Evolutionary conservation across 75 land plant species (phyloP), one percentile per base, ranked within the genome.

Genomic region (Cunninghamia lanceolata): DNA sequence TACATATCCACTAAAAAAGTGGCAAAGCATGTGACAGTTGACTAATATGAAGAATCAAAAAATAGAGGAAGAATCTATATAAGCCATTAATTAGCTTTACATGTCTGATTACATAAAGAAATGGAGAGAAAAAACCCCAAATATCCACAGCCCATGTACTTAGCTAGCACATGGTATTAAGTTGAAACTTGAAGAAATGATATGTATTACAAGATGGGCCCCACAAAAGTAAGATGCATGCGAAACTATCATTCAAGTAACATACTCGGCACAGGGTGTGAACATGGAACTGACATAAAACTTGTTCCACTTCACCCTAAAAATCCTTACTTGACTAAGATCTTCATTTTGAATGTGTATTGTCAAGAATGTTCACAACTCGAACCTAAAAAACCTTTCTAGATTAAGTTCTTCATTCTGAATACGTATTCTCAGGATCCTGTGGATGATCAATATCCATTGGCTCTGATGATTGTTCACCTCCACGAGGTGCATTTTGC

Each of bases 371-470:
- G 47, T 46, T 46, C 47, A 16, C 15, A 53, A 56, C 25, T 56
- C 63, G 4, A 56, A 3, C 25, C 63, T 19, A 56, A 56, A 15
- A 56, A 17, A 14, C 68, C 68, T 63, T 63, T 25, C 68, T 25
- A 63, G 36, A 53, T 84, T 84, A 19, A 59, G 28, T 56, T 38
- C 14, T 56, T 38, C 14, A 80, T 54, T 89, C 89, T 34, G 89
- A 84, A 66, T 84, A 84, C 86, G 84, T 87, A 32, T 21, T 86
- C 56, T 80, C 85, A 30, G 85, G 56, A 54, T 87, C 85, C 25
- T 84, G 35, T 11, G 82, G 7, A 30, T 32, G 76, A 38, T 89
- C 90, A 47, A 88, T 87, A 6, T 89, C 90, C 90, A 87, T 89
- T 3, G 88, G 90, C 45, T 89, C 90, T 3, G 86, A 25, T 66